A percentile compares a stretch with the other conserved stretches of the same genome.
These are phyloP conservation scores for Trichosporon coremiiforme DNA, from an alignment of 1,284 basidiomycete species.

Conservation along the genomic window DNA sequence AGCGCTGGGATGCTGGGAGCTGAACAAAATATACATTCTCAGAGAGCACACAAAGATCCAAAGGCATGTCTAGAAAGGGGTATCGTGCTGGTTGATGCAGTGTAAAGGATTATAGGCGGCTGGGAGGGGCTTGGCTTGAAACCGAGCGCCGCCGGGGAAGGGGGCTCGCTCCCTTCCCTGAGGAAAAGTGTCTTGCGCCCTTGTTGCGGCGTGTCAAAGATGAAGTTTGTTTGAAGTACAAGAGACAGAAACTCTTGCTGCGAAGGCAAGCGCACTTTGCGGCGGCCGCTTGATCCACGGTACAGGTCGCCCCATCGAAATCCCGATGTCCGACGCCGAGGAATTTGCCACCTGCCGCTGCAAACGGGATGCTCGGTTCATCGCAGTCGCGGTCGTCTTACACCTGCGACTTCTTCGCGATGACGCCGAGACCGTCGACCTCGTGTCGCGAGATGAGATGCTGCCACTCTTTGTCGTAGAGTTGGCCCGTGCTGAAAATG, in stretches of 20 bases:
- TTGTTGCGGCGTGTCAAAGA: not conserved
- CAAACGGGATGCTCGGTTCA: not conserved
- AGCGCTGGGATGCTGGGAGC: not conserved
- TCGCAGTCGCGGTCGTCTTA: not conserved
- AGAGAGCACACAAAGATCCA: not conserved
- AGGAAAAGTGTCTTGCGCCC: conserved; percentile 10
- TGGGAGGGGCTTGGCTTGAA: not conserved
- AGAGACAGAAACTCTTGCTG: not conserved
- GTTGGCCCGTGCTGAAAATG: conserved; percentile 57
- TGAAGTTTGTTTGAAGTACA: not conserved
- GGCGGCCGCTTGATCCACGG: not conserved
- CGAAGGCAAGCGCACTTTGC: not conserved
- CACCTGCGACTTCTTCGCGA: conserved; percentile 16
- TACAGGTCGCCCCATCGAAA: not conserved
- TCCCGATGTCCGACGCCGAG: not conserved
- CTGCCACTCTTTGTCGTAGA: conserved; percentile 29
- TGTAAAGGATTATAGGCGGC: not conserved
- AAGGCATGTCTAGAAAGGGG: conserved; percentile 7
- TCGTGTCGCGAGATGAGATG: conserved; percentile 10
- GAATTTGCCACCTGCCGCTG: not conserved
- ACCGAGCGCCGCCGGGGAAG: not conserved
- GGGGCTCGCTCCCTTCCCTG: not conserved
- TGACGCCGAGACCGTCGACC: conserved; percentile 14
- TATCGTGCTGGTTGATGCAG: not conserved
- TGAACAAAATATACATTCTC: conserved; percentile 1